Conservation (phyloP, 2,329 filamentous ascomycete species). For the Aureobasidium melanogenum region DNA sequence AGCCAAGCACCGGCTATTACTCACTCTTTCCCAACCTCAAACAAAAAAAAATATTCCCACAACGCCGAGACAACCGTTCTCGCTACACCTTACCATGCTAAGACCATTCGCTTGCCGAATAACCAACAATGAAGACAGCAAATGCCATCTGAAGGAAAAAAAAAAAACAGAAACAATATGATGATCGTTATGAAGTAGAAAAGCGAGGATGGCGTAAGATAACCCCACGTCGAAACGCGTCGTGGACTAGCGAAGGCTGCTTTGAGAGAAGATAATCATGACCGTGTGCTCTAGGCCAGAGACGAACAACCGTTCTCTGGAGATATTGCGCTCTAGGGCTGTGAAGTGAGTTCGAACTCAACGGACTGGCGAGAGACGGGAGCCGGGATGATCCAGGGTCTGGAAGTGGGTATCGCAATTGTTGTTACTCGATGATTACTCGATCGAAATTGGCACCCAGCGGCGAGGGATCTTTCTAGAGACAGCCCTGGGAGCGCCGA, state of each 20-base stretch:
- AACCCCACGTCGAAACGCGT: neutral
- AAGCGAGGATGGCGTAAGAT: neutral
- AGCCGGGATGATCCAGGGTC: slow-evolving; percentile 9
- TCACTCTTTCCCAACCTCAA: neutral
- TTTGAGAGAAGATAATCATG: neutral
- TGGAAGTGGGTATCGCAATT: neutral
- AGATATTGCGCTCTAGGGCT: neutral
- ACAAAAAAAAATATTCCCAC: neutral
- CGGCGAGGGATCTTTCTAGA: slow-evolving; percentile 4
- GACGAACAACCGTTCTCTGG: neutral
- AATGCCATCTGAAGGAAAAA: neutral
- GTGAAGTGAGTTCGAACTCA: neutral
- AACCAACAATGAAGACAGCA: neutral
- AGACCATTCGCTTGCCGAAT: neutral
- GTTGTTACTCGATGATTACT: slow-evolving; percentile 5
- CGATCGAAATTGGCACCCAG: slow-evolving; percentile 9
- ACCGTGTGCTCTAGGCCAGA: neutral
- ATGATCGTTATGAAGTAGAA: neutral
- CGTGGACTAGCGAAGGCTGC: neutral
- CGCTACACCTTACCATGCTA: slow-evolving; percentile 8
- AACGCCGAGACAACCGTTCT: neutral
- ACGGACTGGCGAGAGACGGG: neutral
- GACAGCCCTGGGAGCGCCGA: neutral
- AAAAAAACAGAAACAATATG: neutral
- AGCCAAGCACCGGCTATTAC: neutral